A percentile compares a stretch with the other conserved stretches of the same genome.
Conservation (phyloP, 306 rosid species). For the Hippophae gyantsensis region DNA sequence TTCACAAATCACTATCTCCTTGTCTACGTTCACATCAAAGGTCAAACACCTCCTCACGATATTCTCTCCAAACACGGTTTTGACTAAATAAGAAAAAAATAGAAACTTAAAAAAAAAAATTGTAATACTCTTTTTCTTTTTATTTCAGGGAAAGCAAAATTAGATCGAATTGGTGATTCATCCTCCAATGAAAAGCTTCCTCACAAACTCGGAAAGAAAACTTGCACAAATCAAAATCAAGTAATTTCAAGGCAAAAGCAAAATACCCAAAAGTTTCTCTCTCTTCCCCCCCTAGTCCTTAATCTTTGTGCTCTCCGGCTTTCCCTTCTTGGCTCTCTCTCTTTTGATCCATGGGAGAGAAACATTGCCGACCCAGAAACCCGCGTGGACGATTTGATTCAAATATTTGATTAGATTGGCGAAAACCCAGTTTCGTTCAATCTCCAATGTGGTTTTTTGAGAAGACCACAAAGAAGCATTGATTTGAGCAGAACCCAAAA, state of each 20-base stretch:
- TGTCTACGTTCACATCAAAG: slow-evolving; percentile 20
- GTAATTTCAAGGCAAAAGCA: background rate
- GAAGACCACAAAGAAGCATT: slow-evolving; percentile 27
- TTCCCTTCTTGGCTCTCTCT: slow-evolving; percentile 1
- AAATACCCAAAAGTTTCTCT: background rate
- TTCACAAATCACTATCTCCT: no score
- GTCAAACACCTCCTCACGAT: slow-evolving; percentile 46
- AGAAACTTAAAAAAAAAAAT: background rate
- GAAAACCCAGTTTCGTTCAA: slow-evolving; percentile 10
- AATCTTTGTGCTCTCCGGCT: background rate
- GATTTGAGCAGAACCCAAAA: slow-evolving; percentile 30
- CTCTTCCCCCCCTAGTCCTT: slow-evolving; percentile 1
- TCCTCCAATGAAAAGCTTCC: slow-evolving; percentile 30
- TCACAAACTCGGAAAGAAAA: slow-evolving; percentile 19
- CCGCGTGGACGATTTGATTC: slow-evolving; percentile 1
- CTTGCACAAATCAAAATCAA: slow-evolving; percentile 11
- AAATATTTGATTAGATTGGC: slow-evolving; percentile 9
- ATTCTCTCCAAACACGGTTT: slow-evolving; percentile 51
- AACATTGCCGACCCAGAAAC: slow-evolving; percentile 24
- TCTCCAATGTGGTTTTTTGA: slow-evolving; percentile 53
- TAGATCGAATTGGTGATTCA: slow-evolving; percentile 32
- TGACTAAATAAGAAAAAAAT: slow-evolving; percentile 10
- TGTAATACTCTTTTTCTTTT: background rate
- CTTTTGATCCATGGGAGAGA: slow-evolving; percentile 42
- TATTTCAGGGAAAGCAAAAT: slow-evolving; percentile 32